A percentile compares a stretch with the other conserved stretches of the same genome.
Conservation (phyloP, 768 basidiomycete genomes). For the Rhodotorula diobovata region DNA sequence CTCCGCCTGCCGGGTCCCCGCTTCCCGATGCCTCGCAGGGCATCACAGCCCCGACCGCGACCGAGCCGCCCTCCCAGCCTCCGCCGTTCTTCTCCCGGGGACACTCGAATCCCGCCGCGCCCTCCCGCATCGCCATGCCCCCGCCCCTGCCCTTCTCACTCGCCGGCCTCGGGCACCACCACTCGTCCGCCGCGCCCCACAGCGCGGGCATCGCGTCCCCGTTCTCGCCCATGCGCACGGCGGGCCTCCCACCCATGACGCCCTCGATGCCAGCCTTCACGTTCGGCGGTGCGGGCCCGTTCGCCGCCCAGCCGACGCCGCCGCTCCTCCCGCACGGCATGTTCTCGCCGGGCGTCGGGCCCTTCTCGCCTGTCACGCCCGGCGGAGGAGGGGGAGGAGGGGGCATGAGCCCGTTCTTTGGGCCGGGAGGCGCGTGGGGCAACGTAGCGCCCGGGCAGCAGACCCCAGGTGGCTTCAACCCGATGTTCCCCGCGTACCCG, state of each 20-base stretch:
- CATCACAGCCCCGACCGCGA: background rate
- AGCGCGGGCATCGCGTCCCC: background rate
- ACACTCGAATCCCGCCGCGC: slow-evolving; percentile 37
- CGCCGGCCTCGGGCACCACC: background rate
- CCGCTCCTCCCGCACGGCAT: slow-evolving; percentile 49
- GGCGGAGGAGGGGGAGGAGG: background rate
- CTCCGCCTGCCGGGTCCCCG: background rate
- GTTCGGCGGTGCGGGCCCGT: slow-evolving; percentile 56
- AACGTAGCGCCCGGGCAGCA: background rate
- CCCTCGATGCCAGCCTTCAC: slow-evolving; percentile 95
- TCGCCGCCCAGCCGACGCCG: slow-evolving; percentile 48
- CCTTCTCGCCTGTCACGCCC: slow-evolving; percentile 34
- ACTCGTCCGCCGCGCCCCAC: background rate
- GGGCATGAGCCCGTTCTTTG: background rate
- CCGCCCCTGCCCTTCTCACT: slow-evolving; percentile 43
- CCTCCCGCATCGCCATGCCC: slow-evolving; percentile 49
- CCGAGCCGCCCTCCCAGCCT: background rate
- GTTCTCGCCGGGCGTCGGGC: slow-evolving; percentile 58
- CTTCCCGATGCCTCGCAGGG: background rate
- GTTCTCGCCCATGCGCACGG: slow-evolving; percentile 42
- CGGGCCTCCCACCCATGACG: slow-evolving; percentile 85
- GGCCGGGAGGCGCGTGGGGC: background rate
- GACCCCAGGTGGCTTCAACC: slow-evolving; percentile 23
- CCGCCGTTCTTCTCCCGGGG: background rate
- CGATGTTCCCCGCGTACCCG: slow-evolving; percentile 29